Conservation (phyloP, 2,329 filamentous ascomycete species). For the Curvularia sp. region DNA sequence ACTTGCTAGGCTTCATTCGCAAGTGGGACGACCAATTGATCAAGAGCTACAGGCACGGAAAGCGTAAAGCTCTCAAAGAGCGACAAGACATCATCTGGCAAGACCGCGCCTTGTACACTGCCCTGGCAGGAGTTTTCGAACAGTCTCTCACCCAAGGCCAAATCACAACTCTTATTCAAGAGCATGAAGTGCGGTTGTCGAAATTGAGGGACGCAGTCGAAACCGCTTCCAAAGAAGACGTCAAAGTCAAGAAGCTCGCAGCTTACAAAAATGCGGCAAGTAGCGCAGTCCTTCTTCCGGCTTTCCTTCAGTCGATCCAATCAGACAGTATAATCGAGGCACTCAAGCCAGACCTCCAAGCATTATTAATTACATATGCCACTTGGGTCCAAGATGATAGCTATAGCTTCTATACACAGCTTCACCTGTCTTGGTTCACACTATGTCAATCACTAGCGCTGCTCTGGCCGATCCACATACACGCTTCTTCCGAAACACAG, state of each 20-base stretch:
- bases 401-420: conserved; percentile 26
- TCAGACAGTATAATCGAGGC: conserved; percentile 35
- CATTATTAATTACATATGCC: conserved; percentile 33
- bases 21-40: conserved; percentile 47
- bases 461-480: conserved; percentile 44
- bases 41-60: conserved; percentile 23
- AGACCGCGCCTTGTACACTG: conserved; percentile 31
- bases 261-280: conserved; percentile 33
- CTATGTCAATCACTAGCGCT: conserved; percentile 37
- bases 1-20: conserved; percentile 46
- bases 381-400: conserved; percentile 31
- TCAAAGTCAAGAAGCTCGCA: conserved; percentile 32
- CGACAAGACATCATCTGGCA: conserved; percentile 41
- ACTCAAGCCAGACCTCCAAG: conserved; percentile 32
- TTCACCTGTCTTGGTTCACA: conserved; percentile 38
- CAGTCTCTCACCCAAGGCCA: conserved; percentile 45
- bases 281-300: conserved; percentile 41
- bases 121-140: conserved; percentile 38
- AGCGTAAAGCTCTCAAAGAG: conserved; percentile 30
- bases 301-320: conserved; percentile 35
- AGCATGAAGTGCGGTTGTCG: conserved; percentile 36
- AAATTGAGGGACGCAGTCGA: conserved; percentile 23
- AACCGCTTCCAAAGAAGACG: conserved; percentile 18
- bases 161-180: conserved; percentile 39
- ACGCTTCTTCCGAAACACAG: conserved; percentile 36